phyloP scores from a whole-genome alignment of 495 filamentous ascomycete genomes.

The Xylaria castorea region DNA sequence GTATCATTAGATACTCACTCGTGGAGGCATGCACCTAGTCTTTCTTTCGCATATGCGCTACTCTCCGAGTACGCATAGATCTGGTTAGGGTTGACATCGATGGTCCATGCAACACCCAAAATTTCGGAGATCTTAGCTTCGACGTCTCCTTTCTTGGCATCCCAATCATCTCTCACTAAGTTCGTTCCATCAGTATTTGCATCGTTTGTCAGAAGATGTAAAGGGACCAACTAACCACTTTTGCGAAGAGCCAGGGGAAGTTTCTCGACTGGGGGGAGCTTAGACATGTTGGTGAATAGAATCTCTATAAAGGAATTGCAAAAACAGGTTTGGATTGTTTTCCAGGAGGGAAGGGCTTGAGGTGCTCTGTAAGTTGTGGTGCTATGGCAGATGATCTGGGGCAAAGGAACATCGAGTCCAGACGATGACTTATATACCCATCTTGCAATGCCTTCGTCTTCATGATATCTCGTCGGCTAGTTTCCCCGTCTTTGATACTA shows the following conservation, averaged over 20 bases:
- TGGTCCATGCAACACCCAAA: slow-evolving; percentile 54
- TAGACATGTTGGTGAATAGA: slow-evolving; percentile 43
- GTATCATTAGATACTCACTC: slow-evolving; percentile 38
- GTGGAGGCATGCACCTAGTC: slow-evolving; percentile 52
- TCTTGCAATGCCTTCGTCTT: neutral
- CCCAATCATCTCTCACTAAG: slow-evolving; percentile 60
- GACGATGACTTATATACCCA: slow-evolving; percentile 8
- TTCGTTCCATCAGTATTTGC: slow-evolving; percentile 4
- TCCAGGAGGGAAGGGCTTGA: neutral
- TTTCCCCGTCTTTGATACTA: neutral
- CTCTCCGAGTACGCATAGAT: slow-evolving; percentile 55
- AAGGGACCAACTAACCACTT: slow-evolving; percentile 47
- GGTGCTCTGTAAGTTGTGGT: neutral
- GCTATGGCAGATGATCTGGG: neutral
- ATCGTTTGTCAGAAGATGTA: neutral
- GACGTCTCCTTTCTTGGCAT: slow-evolving; percentile 52
- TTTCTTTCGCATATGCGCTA: slow-evolving; percentile 55
- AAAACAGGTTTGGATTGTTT: neutral
- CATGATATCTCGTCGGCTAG: neutral
- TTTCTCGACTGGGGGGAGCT: slow-evolving; percentile 54
- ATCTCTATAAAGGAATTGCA: too few relatives aligned
- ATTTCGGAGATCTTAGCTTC: slow-evolving; percentile 51
- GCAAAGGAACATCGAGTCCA: neutral
- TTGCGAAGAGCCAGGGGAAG: slow-evolving; percentile 61
- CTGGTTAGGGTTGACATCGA: slow-evolving; percentile 54